Percentiles rank a stretch among this genome's conserved stretches.
Conservation (phyloP, 352 stramenopile species). For the Globisporangium megalacanthum region DNA sequence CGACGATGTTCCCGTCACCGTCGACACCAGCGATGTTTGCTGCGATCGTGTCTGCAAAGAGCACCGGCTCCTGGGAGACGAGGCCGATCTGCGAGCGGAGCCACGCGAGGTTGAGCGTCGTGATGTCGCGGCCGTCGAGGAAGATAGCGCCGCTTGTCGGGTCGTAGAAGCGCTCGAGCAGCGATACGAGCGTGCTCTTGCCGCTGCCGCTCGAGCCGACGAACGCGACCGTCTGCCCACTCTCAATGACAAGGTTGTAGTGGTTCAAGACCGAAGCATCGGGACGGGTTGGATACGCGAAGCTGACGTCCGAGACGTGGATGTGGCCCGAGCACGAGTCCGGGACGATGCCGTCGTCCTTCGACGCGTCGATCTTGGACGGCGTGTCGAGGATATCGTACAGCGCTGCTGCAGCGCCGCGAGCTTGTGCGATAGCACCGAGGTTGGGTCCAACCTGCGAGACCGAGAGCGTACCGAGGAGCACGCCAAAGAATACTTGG, state of each 20-base stretch:
- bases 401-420: constrained; percentile 32
- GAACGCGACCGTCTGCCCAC: constrained; percentile 1
- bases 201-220: constrained; percentile 4
- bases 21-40: constrained; percentile 87
- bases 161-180: constrained; percentile 11
- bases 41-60: constrained; percentile 86
- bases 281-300: background rate
- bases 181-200: constrained; percentile 6
- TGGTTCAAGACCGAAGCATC: background rate
- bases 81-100: constrained; percentile 44
- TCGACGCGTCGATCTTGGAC: constrained; percentile 40
- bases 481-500: constrained; percentile 44
- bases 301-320: constrained; percentile 9
- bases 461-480: constrained; percentile 38
- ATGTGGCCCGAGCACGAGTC: constrained; percentile 24
- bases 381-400: constrained; percentile 51
- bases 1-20: constrained; percentile 19
- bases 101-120: constrained; percentile 40
- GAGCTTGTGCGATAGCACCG: constrained; percentile 36
- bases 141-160: constrained; percentile 7
- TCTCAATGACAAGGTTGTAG: constrained; percentile 1
- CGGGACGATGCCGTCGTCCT: constrained; percentile 19
- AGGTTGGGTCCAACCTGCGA: constrained; percentile 52
- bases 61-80: constrained; percentile 78
- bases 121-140: constrained; percentile 75